Evolutionary conservation across 1,284 basidiomycete species (phyloP), one percentile per base, ranked within the genome.

Genomic region (Grifola frondosa): DNA sequence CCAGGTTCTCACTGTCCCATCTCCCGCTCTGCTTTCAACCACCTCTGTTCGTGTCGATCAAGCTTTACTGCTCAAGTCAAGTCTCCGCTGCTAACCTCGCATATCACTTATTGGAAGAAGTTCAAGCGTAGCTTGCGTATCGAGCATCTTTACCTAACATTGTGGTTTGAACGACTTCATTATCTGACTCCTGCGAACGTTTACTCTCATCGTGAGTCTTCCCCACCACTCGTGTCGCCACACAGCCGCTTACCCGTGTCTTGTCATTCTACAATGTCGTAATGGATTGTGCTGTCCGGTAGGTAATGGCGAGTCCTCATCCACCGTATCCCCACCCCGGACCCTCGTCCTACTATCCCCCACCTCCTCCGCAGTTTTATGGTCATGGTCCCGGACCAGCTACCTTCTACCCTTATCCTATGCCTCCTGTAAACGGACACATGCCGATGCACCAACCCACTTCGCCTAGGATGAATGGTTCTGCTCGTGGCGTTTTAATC

Each of bases 271-370:
- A n/a, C 12, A 20, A 20, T 37, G n/a, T 36, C 29, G 34, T 40
- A 42, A 42, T 41, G 26, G 37, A 35, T 16, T 12, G 26, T 28
- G n/a, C 30, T n/a, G n/a, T n/a, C n/a, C 5, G 25, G 23, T 32
- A 24, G 44, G 26, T 26, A 30, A 67, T 67, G 65, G 57, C 65
- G 24, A 63, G 59, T 39, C 61, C 63, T 22, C 63, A 65, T 43
- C 58, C 62, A 26, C 59, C 58, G 3, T 67, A 65, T 42, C 46
- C 63, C 8, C 60, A 61, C 42, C 58, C 65, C 11, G 65, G 64
- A 24, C 63, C 61, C 4, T 56, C 61, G 22, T 61, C 59, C 20
- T 67, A 62, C 40, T 65, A 66, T 30, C 55, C 58, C 3, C 60
- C 59, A 13, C 60, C 58, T 6, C 58, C 55, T 16, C 58, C 52